Conservation (phyloP, 768 basidiomycete species). For the Lentinula boryana region DNA sequence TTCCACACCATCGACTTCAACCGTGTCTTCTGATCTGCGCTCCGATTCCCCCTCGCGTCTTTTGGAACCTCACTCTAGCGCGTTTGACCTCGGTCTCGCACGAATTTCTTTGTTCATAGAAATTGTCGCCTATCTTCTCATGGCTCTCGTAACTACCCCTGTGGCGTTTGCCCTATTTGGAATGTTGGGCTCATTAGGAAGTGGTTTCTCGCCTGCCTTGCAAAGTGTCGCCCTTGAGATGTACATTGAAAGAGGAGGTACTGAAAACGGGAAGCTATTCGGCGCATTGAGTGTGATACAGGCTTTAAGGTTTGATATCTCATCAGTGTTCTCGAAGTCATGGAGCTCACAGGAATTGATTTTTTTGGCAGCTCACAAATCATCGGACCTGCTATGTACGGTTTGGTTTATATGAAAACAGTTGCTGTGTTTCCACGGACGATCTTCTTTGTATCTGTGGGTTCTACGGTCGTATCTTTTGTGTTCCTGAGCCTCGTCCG, state of each 20-base stretch:
- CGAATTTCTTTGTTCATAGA: slow-evolving; percentile 58
- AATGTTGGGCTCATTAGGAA: slow-evolving; percentile 49
- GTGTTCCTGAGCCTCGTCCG: slow-evolving; percentile 42
- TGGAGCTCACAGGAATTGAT: neutral
- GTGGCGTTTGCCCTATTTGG: slow-evolving; percentile 45
- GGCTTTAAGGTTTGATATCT: slow-evolving; percentile 47
- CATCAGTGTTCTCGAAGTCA: neutral
- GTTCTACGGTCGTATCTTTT: slow-evolving; percentile 34
- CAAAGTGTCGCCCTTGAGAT: slow-evolving; percentile 70
- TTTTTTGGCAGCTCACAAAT: slow-evolving; percentile 47
- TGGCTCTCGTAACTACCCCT: slow-evolving; percentile 42
- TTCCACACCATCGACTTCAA: slow-evolving; percentile 10
- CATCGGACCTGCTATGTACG: slow-evolving; percentile 68
- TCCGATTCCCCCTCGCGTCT: slow-evolving; percentile 3
- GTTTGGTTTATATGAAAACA: slow-evolving; percentile 63
- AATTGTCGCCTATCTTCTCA: slow-evolving; percentile 38
- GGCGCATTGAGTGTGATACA: slow-evolving; percentile 75
- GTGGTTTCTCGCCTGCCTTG: slow-evolving; percentile 58
- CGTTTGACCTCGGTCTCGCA: slow-evolving; percentile 68
- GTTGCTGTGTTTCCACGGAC: slow-evolving; percentile 64
- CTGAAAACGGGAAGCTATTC: slow-evolving; percentile 70
- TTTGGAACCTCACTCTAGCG: slow-evolving; percentile 24
- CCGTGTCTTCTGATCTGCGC: slow-evolving; percentile 11
- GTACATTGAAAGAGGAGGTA: slow-evolving; percentile 47
- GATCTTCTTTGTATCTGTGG: slow-evolving; percentile 57